Base-by-base conservation (phyloP, 2,329 filamentous ascomycete genomes). In the Trichophyton equinum region DNA sequence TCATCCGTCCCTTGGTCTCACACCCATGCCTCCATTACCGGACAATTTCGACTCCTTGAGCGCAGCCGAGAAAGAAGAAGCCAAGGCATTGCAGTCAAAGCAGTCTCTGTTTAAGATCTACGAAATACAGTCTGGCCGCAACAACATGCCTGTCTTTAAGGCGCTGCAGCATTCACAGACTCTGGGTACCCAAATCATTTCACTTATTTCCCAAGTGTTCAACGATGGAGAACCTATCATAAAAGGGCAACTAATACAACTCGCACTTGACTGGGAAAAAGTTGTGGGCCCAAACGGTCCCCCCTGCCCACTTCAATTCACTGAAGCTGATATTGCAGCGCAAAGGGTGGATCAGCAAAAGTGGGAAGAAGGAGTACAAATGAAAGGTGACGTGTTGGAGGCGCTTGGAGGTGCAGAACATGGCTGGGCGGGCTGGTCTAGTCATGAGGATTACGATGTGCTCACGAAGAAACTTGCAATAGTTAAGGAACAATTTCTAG, bases 41-140 rank as follows among this genome's bases (percentile, higher is more conserved):
- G 13, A 42, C n/a, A n/a, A n/a, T 42, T 42, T 42, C 15, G n/a
- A 42, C 2, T 15, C 40, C 6, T 42, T 42, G 40, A 5, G 13
- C 6, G 1, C 40, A n/a, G 13, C 40, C 13, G 40, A 42, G 40
- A 18, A 42, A 6, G 40, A 42, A 5, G 57, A 58, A 18, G 42
- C 51, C 3, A 36, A 58, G 38, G 25, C 55, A 25, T 25, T 62
- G 44, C 53, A 57, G n/a, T 36, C 44, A 11, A 58, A 60, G 15
- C 51, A 60, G 30, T 57, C 61, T 3, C 20, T 60, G 18, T 62
- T 58, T 49, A 62, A 62, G 36, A 18, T 58, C n/a, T 62, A 62
- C 40, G 58, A n/a, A n/a, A n/a, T n/a, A n/a, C n/a, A n/a, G n/a
- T n/a, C n/a, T n/a, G n/a, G n/a, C n/a, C n/a, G n/a, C n/a, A n/a